phyloP scores from a whole-genome alignment of 257 asterid species.

The Primulina huaijiensis region DNA sequence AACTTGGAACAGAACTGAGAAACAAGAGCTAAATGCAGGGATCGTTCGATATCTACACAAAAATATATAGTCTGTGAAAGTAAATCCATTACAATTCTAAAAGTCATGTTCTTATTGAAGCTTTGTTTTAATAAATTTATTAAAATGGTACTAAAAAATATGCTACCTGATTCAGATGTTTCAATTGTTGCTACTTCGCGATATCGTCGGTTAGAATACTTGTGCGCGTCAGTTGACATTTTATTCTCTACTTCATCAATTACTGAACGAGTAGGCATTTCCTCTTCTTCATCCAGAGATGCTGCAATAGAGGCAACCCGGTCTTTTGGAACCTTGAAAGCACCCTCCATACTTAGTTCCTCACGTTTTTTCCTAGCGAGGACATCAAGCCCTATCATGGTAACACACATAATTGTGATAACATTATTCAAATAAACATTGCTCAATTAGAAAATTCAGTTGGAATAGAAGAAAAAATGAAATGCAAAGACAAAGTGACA shows the following conservation, averaged over 20 bases:
- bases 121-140: background rate
- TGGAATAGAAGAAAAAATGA: background rate
- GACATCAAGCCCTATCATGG: constrained; percentile 62
- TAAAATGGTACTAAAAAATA: constrained; percentile 5
- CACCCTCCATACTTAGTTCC: constrained; percentile 43
- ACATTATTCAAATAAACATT: too few relatives aligned
- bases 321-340: constrained; percentile 70
- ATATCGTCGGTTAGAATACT: constrained; percentile 44
- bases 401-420: background rate
- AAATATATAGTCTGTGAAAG: background rate
- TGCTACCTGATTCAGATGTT: constrained; percentile 52
- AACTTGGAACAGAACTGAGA: background rate
- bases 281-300: constrained; percentile 66
- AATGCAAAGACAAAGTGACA: background rate
- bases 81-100: background rate
- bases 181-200: constrained; percentile 56
- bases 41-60: background rate
- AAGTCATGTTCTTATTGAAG: background rate
- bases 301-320: constrained; percentile 62
- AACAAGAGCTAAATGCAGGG: constrained; percentile 7
- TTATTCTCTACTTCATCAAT: constrained; percentile 47
- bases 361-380: constrained; percentile 64
- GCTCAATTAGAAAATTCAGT: background rate
- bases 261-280: constrained; percentile 38
- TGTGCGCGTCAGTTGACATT: constrained; percentile 29